These are phyloP conservation scores for Globisporangium alternatum DNA, from an alignment of 352 stramenopile species.

Conservation along the genomic window DNA sequence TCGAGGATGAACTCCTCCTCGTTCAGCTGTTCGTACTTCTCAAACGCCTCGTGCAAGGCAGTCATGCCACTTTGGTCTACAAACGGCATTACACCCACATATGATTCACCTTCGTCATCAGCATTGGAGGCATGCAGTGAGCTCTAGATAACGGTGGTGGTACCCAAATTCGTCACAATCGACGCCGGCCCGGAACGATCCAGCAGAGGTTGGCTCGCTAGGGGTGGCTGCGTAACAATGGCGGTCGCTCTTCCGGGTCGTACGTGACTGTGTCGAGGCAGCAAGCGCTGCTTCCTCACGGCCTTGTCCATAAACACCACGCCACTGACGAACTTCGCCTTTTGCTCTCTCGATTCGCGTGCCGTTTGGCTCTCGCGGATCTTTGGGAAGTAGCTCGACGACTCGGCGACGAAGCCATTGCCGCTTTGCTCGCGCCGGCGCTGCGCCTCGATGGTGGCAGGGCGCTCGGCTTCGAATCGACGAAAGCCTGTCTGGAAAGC, in stretches of 20 bases:
- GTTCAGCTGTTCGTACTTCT: conserved; percentile 24
- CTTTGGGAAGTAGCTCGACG: conserved; percentile 48
- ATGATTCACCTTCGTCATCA: not conserved
- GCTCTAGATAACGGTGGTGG: not conserved
- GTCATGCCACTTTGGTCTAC: conserved; percentile 43
- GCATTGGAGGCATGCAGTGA: not conserved
- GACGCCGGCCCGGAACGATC: conserved; percentile 2
- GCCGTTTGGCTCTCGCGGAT: conserved; percentile 43
- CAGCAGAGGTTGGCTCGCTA: not conserved
- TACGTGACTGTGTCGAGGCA: conserved; percentile 1
- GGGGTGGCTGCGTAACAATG: too few species aligned
- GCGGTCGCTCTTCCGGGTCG: not conserved
- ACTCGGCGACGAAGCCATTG: conserved; percentile 30
- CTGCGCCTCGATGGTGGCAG: conserved; percentile 31
- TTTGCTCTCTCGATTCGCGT: conserved; percentile 42
- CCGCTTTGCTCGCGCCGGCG: conserved; percentile 23
- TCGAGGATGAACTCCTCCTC: conserved; percentile 46
- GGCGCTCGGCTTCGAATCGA: conserved; percentile 29
- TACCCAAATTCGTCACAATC: conserved; percentile 15
- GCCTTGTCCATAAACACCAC: conserved; percentile 7
- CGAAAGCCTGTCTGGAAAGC: conserved; percentile 26
- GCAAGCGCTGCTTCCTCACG: conserved; percentile 12
- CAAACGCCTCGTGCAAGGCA: conserved; percentile 32
- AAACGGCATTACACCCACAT: not conserved
- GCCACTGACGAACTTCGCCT: conserved; percentile 17